Evolutionary conservation across 768 basidiomycete species (phyloP), one percentile per base, ranked within the genome.

Genomic region (Flagelloscypha sp.): DNA sequence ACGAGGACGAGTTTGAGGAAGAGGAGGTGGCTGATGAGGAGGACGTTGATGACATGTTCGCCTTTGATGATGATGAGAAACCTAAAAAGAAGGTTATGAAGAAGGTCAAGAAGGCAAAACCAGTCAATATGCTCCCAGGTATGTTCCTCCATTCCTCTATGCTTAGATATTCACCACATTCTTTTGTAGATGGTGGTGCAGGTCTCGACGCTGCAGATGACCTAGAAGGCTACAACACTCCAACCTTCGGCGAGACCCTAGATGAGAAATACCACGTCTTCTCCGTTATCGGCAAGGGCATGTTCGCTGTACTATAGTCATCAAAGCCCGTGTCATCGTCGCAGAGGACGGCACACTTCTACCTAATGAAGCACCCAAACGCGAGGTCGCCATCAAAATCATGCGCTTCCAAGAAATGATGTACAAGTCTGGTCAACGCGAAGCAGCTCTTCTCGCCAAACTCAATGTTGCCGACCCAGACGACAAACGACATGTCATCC

Each of bases 301-400:
- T 84, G 83, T 84, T 84, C 52, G 77, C 79, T n/a, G n/a, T n/a
- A n/a, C 79, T 24, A 77, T 74, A 30, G 82, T 84, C 35, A 79
- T 83, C 19, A 68, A 73, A 36, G 82, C 83, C 7, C 71, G 75
- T 24, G 54, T 72, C 54, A 54, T 57, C 37, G 73, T 72, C 16
- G 37, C 28, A 22, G 35, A 48, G 35, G 36, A 56, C 30, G 61
- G 66, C 39, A n/a, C n/a, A n/a, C n/a, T n/a, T n/a, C n/a, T n/a
- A n/a, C n/a, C n/a, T n/a, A n/a, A n/a, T n/a, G 66, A 72, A 34
- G 43, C 41, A n/a, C 64, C 69, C 19, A n/a, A n/a, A n/a, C 66
- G 63, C 44, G 81, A 84, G 47, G 80, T 84, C 16, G 82, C 82
- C 2, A 84, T 84, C 60, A 84, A 84, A 57, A 78, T 84, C 35